Percentiles rank a stretch among this genome's conserved stretches.
Evolutionary conservation across 169 alveolate genomes (phyloP).

Genomic region (Eimeria necatrix): DNA sequence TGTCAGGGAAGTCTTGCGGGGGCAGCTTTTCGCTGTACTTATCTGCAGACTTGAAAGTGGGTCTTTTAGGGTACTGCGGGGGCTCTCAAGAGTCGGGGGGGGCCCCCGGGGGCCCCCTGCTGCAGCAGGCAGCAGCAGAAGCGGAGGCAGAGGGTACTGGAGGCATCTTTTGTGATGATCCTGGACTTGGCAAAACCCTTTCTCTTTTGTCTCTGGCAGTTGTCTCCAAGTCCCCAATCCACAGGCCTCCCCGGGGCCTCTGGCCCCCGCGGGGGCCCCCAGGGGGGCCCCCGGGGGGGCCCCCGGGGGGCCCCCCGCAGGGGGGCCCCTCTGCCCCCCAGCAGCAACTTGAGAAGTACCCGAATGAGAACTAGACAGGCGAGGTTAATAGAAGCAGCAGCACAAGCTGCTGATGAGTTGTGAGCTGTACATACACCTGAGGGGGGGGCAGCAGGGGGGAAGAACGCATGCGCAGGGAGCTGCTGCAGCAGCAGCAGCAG

Average conservation of each 20-base stretch:
- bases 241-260: slow-evolving; percentile 24
- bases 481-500: slow-evolving; percentile 33
- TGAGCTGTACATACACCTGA: not conserved
- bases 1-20: not conserved
- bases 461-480: too few species aligned
- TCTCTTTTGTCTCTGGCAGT: slow-evolving; percentile 61
- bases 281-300: not conserved
- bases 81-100: not conserved
- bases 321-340: too few species aligned
- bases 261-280: slow-evolving; percentile 23
- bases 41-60: not conserved
- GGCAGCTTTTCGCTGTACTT: slow-evolving; percentile 14
- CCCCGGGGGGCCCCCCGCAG: not conserved
- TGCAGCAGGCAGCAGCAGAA: not conserved
- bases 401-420: not conserved
- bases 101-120: not conserved
- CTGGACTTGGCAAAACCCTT: slow-evolving; percentile 76
- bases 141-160: slow-evolving; percentile 28
- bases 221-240: not conserved
- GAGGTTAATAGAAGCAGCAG: not conserved
- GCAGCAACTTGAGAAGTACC: not conserved
- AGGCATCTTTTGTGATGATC: slow-evolving; percentile 71
- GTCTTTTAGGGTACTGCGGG: slow-evolving; percentile 1
- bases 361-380: not conserved
- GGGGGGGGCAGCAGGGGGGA: too few species aligned